Base-by-base conservation (phyloP, 495 filamentous ascomycete genomes). In the Podospora fimiseda region DNA sequence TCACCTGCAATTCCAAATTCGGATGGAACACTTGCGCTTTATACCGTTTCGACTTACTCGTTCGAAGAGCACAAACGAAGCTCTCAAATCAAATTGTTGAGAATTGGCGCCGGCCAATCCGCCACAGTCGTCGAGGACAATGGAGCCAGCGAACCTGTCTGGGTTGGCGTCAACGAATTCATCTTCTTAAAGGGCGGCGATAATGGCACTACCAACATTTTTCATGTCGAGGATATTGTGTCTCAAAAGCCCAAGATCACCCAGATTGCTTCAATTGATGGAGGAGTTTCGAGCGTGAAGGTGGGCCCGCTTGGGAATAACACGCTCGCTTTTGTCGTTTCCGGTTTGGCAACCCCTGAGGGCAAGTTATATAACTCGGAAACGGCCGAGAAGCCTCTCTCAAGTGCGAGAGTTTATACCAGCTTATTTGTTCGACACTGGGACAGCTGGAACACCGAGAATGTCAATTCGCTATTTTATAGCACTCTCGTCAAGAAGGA, bases 51-150 rank as follows among this genome's bases (percentile, higher is more conserved):
- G 0, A 82, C 84, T 7, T 97, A 96, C 63, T 90, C 83, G 18
- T 96, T 97, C 69, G 76, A 87, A 43, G 74, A 80, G 0, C 91
- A 96, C 66, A 78, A 78, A 43, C 89, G 86, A 69, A 85, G 73
- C 11, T 76, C 77, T 30, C 85, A 91, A 60, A 86, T 95, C 58
- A 81, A 83, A 20, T 69, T 93, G 1, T 69, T 97, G 2, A 83
- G 94, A 46, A 79, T 91, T 45, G 66, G 72, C 21, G 83, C 77
- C 14, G 86, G 87, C 42, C 77, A 83, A 43, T 86, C 86, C 0
- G 76, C 72, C 0, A 64, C 86, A 4, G 68, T 95, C 21, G 85
- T 81, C 45, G 81, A 84, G 48, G 81, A 88, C 40, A 55, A 75
- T 11, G 73, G 76, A 16, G 78, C 79, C 11, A 85, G 77, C 59